These are phyloP conservation scores for Actinidia arguta DNA, from an alignment of 179 eudicot genomes.

Conservation along the genomic window DNA sequence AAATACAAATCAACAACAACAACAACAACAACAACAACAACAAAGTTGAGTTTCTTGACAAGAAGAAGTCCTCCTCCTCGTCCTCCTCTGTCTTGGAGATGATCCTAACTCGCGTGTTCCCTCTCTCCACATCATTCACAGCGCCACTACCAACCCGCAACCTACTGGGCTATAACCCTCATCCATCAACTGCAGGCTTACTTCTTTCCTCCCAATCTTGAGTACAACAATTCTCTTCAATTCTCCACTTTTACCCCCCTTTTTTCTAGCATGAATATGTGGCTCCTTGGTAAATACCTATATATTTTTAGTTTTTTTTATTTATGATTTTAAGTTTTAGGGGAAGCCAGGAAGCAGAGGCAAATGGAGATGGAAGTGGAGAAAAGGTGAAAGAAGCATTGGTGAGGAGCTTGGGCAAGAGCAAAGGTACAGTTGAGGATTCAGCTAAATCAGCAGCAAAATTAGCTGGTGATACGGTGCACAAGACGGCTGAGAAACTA, in stretches of 20 bases:
- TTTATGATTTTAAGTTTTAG: background rate
- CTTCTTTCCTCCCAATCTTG: slow-evolving; percentile 14
- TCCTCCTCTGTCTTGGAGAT: background rate
- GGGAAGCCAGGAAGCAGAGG: background rate
- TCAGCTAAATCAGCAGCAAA: slow-evolving; percentile 42
- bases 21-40: too few species aligned
- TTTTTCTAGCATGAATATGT: background rate
- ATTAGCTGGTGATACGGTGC: slow-evolving; percentile 26
- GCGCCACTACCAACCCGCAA: background rate
- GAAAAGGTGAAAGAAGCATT: slow-evolving; percentile 38
- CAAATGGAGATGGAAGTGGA: background rate
- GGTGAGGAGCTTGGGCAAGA: slow-evolving; percentile 26
- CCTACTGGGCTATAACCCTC: background rate
- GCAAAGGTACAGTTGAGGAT: slow-evolving; percentile 37
- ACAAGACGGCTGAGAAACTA: slow-evolving; percentile 27
- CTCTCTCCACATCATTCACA: background rate
- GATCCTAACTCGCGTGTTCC: background rate
- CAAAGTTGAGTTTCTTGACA: too few species aligned
- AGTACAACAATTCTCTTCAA: background rate
- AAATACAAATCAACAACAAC: background rate
- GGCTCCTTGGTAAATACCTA: background rate
- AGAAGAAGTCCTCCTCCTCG: too few species aligned
- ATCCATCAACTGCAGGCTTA: background rate
- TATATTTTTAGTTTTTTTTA: background rate
- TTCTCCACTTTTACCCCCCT: too few species aligned